These are phyloP conservation scores for Ilex aquifolium DNA, from an alignment of 257 asterid genomes.

Conservation along the genomic window DNA sequence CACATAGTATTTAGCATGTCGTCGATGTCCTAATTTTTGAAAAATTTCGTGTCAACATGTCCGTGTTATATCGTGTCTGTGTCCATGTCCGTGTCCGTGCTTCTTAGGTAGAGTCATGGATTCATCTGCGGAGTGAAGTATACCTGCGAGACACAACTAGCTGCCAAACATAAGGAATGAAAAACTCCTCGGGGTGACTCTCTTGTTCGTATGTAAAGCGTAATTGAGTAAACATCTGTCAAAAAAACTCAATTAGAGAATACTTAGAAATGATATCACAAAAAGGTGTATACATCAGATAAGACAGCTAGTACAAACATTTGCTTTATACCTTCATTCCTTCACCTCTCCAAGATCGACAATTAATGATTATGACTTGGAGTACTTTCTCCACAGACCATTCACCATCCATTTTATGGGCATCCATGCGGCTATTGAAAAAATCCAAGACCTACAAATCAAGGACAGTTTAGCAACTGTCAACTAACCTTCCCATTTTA, in stretches of 20 bases:
- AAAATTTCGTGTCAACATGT: no score
- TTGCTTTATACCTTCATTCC: constrained; percentile 67
- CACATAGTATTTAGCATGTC: no score
- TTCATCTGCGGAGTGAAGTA: neutral
- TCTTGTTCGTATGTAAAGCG: constrained; percentile 94
- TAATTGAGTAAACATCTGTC: constrained; percentile 67
- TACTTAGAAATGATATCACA: no score
- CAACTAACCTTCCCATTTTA: no score
- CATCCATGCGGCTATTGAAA: constrained; percentile 82
- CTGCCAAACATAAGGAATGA: constrained; percentile 93
- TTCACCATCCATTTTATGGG: constrained; percentile 64
- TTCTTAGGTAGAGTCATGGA: no score
- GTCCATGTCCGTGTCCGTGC: no score
- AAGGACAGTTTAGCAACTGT: no score
- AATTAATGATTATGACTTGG: constrained; percentile 60
- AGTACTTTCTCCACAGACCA: constrained; percentile 97
- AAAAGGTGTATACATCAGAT: neutral
- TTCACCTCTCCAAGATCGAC: constrained; percentile 95
- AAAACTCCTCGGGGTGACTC: constrained; percentile 92
- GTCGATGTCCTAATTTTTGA: no score
- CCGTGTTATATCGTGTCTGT: no score
- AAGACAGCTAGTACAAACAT: no score
- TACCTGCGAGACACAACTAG: constrained; percentile 73
- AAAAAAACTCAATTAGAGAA: constrained; percentile 1
- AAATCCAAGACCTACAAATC: constrained; percentile 64